These are phyloP conservation scores for Reutealis trisperma DNA, from an alignment of 345 rosid genomes.

Conservation along the genomic window DNA sequence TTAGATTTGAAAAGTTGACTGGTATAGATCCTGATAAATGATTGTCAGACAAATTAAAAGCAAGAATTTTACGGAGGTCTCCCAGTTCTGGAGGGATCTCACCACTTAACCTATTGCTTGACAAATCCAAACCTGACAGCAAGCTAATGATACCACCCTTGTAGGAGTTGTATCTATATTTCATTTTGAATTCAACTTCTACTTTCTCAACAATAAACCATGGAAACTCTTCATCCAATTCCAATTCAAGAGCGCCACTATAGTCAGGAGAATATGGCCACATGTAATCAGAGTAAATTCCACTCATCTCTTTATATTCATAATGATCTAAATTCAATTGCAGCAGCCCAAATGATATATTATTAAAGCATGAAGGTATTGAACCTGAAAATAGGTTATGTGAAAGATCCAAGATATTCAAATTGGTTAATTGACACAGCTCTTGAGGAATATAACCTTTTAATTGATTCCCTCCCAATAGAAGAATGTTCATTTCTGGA, in stretches of 20 bases:
- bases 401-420: constrained; percentile 1
- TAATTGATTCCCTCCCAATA: not conserved
- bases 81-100: constrained; percentile 3
- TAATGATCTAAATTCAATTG: not conserved
- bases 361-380: constrained; percentile 5
- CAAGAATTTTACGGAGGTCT: not conserved
- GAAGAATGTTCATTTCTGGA: not conserved
- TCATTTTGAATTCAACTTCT: not conserved
- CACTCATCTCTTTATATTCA: no score
- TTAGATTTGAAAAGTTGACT: no score
- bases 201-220: not conserved
- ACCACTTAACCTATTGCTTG: not conserved
- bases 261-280: not conserved
- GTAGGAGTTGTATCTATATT: not conserved
- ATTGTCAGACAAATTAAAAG: constrained; percentile 3
- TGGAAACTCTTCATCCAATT: not conserved
- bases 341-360: no score
- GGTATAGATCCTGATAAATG: no score
- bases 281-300: no score
- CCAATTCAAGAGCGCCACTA: not conserved
- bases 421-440: not conserved
- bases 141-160: not conserved
- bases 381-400: not conserved
- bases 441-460: not conserved
- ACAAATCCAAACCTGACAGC: constrained; percentile 2